phyloP scores from a whole-genome alignment of 768 basidiomycete species.

The Postia placenta region DNA sequence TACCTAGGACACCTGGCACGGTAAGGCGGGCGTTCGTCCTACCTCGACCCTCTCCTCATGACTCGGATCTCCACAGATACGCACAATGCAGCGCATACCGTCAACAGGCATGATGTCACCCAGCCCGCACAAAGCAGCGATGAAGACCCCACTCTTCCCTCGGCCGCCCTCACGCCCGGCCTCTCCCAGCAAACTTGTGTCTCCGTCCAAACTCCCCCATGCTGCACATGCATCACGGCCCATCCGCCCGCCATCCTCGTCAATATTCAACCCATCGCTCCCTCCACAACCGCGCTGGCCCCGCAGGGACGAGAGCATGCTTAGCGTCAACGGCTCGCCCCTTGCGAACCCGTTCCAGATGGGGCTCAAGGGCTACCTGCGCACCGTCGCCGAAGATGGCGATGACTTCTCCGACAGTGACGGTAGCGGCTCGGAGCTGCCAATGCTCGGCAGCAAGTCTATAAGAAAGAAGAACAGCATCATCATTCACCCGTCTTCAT shows the following conservation, averaged over 20 bases:
- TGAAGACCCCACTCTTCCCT: conserved; percentile 21
- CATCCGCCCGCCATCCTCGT: conserved; percentile 44
- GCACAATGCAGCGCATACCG: conserved; percentile 22
- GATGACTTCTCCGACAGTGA: conserved; percentile 15
- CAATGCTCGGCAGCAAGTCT: conserved; percentile 15
- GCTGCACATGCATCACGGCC: conserved; percentile 25
- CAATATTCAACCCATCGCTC: conserved; percentile 69
- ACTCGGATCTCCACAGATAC: conserved; percentile 18
- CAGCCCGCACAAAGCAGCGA: conserved; percentile 28
- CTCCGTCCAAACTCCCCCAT: conserved; percentile 17
- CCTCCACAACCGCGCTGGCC: conserved; percentile 54
- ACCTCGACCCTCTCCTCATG: neutral
- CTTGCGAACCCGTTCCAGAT: conserved; percentile 73
- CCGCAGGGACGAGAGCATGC: conserved; percentile 69
- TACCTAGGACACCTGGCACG: conserved; percentile 25
- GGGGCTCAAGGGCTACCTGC: conserved; percentile 53
- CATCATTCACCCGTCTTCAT: conserved; percentile 27
- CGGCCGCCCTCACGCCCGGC: conserved; percentile 32
- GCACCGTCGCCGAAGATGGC: conserved; percentile 30
- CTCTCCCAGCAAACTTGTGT: conserved; percentile 39
- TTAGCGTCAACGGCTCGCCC: conserved; percentile 80
- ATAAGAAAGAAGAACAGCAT: conserved; percentile 31
- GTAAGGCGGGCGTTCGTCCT: conserved; percentile 13
- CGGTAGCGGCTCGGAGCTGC: conserved; percentile 21
- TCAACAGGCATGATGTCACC: conserved; percentile 25